Evolutionary conservation across 331 rosid species (phyloP), one percentile per base, ranked within the genome.

Genomic region (Prunus yedoensis): DNA sequence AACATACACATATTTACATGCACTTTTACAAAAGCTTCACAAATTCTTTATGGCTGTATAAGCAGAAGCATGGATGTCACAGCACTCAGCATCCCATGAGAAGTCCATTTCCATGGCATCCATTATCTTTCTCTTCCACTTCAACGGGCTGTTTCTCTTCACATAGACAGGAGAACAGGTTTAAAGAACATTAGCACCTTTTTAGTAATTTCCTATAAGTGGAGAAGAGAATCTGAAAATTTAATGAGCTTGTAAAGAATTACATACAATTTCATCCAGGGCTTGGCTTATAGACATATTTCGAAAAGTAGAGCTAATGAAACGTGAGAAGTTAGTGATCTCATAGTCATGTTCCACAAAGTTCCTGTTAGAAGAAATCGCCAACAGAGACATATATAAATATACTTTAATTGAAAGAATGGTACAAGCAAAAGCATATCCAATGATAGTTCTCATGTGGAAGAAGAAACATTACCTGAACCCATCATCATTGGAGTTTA

Each of bases 31-130:
- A 66, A 38, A 38, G 78, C 45, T 78, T 91, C 81, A 90, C 81
- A 85, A 62, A 15, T 69, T 84, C 79, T 79, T 90, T 28, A 91
- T 58, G 69, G 84, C 74, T 4, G 94, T 74, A 81, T 90, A 94
- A 81, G 94, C 90, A 68, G 87, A 84, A 71, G 83, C 43, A 82
- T 91, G 93, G 71, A 85, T 70, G 69, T 90, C 91, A 62, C 61
- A 94, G 90, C 97, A 87, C 89, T 91, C 98, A 6, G 91, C 94
- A 57, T 88, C 96, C 98, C 98, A 94, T n/a, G 96, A 90, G 68
- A 88, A 91, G 85, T 94, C 98, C 78, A 85, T 86, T 16, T 68
- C 57, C 96, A 91, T 90, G 76, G 96, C 98, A 25, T 88, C 91
- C 78, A 23, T 60, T 25, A 91, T 82, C 73, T 77, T 88, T 73